These are phyloP conservation scores for Schwanniomyces occidentalis DNA, from an alignment of 805 yeast species.

Conservation along the genomic window DNA sequence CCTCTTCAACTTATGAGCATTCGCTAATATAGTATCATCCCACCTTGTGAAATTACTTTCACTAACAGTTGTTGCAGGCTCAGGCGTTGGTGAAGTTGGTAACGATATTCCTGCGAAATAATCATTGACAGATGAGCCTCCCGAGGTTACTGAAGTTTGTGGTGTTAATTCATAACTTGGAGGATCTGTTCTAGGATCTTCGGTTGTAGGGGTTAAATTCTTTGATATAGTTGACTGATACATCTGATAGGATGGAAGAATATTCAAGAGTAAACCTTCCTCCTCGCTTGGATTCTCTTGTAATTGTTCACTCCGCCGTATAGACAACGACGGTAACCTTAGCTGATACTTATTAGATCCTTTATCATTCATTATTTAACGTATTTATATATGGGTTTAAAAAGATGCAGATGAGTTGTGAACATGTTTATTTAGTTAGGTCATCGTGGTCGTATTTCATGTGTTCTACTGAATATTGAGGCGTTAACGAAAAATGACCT, in stretches of 20 bases:
- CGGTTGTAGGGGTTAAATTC: conserved; percentile 30
- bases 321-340: conserved; percentile 15
- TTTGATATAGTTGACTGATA: conserved; percentile 39
- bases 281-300: conserved; percentile 10
- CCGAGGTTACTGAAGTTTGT: conserved; percentile 11
- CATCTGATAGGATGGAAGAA: conserved; percentile 43
- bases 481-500: no score
- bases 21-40: conserved; percentile 38
- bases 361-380: conserved; percentile 16
- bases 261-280: conserved; percentile 29
- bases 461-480: no score
- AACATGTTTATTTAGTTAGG: no score
- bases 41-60: conserved; percentile 21
- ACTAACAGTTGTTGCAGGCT: conserved; percentile 4
- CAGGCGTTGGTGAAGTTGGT: conserved; percentile 15
- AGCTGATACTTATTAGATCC: conserved; percentile 19
- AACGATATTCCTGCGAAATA: conserved; percentile 19
- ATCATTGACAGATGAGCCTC: conserved; percentile 14
- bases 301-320: background rate
- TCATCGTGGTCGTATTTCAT: no score
- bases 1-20: conserved; percentile 33
- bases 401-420: no score
- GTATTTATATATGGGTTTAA: no score
- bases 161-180: conserved; percentile 36
- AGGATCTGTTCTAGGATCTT: conserved; percentile 28